Base-by-base conservation (phyloP, 441 rosid species). In the Sinapis alba region DNA sequence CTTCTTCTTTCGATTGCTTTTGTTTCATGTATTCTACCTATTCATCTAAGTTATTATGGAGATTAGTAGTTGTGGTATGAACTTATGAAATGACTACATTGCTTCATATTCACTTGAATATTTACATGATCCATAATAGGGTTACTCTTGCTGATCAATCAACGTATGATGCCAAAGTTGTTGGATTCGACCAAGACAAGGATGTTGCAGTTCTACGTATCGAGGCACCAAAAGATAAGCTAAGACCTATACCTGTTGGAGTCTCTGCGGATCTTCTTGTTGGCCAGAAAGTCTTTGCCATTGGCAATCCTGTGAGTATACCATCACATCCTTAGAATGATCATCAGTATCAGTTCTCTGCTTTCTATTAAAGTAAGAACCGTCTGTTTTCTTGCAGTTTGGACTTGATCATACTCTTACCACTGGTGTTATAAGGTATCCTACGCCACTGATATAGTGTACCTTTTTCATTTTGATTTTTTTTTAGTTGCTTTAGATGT, bases 321-420 rank as follows among this genome's bases (percentile, higher is more conserved):
- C 4, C 26, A 9, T 53, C 58, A 53, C 20, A 20, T 69, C 65
- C 24, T 43, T 43, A 11, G 3, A 36, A 32, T 23, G n/a, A 27
- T 59, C 20, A 62, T 74, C 26, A 56, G 23, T 9, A n/a, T 32
- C 5, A 10, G 0, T 21, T 1, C 4, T 59, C 26, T 47, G 36
- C 18, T 34, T 30, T 61, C 7, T 34, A 16, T 59, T 26, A 24
- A 64, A 47, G 5, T 36, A 60, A 23, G 41, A 28, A 54, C 30
- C 32, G 53, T 80, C 23, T 63, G 26, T 41, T 51, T 69, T 81
- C 68, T 74, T 81, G 83, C 89, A 95, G 99, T 95, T 95, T 83
- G 99, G 99, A 78, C 94, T 95, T 65, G 98, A 95, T 80, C 98
- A 95, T 68, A 95, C 99, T 19, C 92, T 95, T 45, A 95, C 99